These are phyloP conservation scores for Tylopilus sp. DNA, from an alignment of 1,284 basidiomycete species.

Conservation along the genomic window DNA sequence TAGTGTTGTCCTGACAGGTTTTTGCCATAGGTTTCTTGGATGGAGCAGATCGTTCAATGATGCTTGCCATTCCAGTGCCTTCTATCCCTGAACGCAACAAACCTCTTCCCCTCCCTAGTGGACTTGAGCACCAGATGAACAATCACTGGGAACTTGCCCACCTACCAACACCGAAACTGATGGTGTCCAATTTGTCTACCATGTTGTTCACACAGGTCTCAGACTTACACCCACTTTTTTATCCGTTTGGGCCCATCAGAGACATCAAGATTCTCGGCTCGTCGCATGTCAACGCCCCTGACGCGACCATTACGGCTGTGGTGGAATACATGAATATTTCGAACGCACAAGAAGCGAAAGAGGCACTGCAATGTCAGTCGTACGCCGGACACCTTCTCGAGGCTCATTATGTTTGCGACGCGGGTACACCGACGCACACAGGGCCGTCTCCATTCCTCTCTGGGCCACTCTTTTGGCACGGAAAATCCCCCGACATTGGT, in stretches of 20 bases:
- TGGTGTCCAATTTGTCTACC: slow-evolving; percentile 63
- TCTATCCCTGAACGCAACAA: slow-evolving; percentile 30
- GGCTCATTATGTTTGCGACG: slow-evolving; percentile 42
- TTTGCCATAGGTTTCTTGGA: slow-evolving; percentile 60
- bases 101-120: slow-evolving; percentile 18
- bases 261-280: slow-evolving; percentile 44
- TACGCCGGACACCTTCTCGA: slow-evolving; percentile 52
- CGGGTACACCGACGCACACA: slow-evolving; percentile 10
- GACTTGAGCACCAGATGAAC: slow-evolving; percentile 9
- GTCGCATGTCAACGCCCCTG: slow-evolving; percentile 33
- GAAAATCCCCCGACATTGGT: slow-evolving; percentile 22
- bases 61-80: slow-evolving; percentile 46
- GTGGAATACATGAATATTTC: slow-evolving; percentile 57
- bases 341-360: slow-evolving; percentile 60
- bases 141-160: slow-evolving; percentile 33
- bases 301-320: slow-evolving; percentile 48
- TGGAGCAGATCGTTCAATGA: slow-evolving; percentile 68
- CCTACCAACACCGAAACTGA: slow-evolving; percentile 47
- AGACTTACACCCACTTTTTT: slow-evolving; percentile 68
- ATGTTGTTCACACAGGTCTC: slow-evolving; percentile 61
- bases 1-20: slow-evolving; percentile 1
- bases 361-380: slow-evolving; percentile 53
- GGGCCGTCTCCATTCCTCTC: slow-evolving; percentile 16
- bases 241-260: slow-evolving; percentile 66
- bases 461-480: slow-evolving; percentile 9